These are phyloP conservation scores for Aspergillus awamori DNA, from an alignment of 2,329 filamentous ascomycete genomes.

Conservation along the genomic window DNA sequence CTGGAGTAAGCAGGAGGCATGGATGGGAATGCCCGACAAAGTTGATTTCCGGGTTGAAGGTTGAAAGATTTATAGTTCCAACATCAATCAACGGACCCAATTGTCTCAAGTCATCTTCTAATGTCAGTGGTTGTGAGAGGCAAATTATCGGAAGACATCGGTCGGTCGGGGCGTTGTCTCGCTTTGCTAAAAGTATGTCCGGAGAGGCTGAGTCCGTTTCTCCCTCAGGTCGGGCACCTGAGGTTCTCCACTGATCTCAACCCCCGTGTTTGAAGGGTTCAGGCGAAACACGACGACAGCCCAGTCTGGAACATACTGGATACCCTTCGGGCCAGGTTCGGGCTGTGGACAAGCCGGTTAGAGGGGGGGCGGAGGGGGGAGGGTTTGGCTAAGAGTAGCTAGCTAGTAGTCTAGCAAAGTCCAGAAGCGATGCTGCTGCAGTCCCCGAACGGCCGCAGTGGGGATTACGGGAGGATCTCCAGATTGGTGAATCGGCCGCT, in stretches of 20 bases:
- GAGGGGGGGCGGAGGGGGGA: neutral
- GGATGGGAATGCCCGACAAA: neutral
- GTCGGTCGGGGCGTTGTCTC: too few species aligned
- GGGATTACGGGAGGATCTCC: constrained; percentile 11
- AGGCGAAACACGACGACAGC: neutral
- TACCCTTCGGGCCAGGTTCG: neutral
- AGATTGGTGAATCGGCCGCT: constrained; percentile 7
- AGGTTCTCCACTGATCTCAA: constrained; percentile 1
- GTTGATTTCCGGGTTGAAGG: neutral
- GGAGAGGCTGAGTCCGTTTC: constrained; percentile 1
- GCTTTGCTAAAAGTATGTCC: too few species aligned
- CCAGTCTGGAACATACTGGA: constrained; percentile 9
- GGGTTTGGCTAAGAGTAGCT: neutral
- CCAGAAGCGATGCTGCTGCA: neutral
- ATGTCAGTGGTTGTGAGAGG: too few species aligned
- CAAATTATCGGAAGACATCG: too few species aligned
- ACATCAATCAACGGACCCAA: neutral
- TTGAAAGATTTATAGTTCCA: too few species aligned
- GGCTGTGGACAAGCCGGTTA: neutral
- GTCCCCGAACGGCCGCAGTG: constrained; percentile 5
- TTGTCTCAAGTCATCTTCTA: neutral
- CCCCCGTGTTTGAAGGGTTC: constrained; percentile 7
- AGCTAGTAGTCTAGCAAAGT: neutral
- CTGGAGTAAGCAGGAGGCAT: constrained; percentile 15
- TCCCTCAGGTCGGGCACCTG: neutral